These are phyloP conservation scores for Phialemonium atrogriseum DNA, from an alignment of 2,329 filamentous ascomycete species.

Conservation along the genomic window DNA sequence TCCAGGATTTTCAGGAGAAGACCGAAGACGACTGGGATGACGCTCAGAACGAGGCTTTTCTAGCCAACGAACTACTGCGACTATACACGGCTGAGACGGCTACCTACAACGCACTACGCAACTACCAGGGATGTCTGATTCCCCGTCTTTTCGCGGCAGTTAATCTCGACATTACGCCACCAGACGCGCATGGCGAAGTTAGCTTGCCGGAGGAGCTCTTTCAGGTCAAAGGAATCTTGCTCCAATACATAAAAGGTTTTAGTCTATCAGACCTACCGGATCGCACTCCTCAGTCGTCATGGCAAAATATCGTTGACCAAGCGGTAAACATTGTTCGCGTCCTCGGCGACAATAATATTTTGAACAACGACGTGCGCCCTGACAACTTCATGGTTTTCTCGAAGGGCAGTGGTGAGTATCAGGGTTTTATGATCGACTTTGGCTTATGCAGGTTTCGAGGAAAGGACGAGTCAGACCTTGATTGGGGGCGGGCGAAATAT, in stretches of 20 bases:
- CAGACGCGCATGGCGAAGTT: background rate
- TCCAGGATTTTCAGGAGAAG: conserved; percentile 6
- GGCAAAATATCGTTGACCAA: conserved; percentile 13
- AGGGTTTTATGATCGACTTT: conserved; percentile 19
- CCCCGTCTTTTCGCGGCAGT: conserved; percentile 10
- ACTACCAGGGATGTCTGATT: conserved; percentile 12
- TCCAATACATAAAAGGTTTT: conserved; percentile 13
- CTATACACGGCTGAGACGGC: conserved; percentile 10
- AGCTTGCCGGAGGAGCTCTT: conserved; percentile 4
- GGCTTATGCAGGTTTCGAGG: conserved; percentile 11
- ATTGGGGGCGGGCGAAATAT: conserved; percentile 14
- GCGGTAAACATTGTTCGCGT: conserved; percentile 10
- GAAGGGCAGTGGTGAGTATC: conserved; percentile 2
- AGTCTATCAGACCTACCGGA: conserved; percentile 5
- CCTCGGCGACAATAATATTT: conserved; percentile 14
- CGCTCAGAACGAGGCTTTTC: too few species aligned
- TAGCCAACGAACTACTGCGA: conserved; percentile 3
- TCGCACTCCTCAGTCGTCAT: conserved; percentile 7
- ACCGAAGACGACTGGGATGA: conserved; percentile 12
- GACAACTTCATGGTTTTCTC: conserved; percentile 15
- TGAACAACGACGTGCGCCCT: conserved; percentile 15
- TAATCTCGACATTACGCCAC: conserved; percentile 4
- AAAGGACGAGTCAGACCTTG: conserved; percentile 11
- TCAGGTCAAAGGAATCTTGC: conserved; percentile 10
- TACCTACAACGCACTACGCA: conserved; percentile 9